These are phyloP conservation scores for Oxalis stricta DNA, from an alignment of 441 rosid genomes.

Conservation along the genomic window DNA sequence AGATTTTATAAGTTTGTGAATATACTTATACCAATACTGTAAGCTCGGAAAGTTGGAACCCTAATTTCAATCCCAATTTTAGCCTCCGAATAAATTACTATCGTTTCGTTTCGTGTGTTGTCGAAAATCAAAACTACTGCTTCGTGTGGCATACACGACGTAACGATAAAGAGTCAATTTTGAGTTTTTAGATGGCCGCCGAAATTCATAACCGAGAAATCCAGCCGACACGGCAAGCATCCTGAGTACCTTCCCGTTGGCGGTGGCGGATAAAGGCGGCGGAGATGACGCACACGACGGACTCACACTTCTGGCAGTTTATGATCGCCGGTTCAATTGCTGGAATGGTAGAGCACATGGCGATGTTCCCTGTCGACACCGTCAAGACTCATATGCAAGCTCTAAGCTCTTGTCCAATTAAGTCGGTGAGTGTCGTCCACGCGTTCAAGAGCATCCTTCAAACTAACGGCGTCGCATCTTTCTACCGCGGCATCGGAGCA, in stretches of 20 bases:
- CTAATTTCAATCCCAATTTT: no score
- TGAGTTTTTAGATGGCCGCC: slow-evolving; percentile 52
- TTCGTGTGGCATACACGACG: no score
- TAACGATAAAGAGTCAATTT: no score
- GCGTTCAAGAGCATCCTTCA: slow-evolving; percentile 55
- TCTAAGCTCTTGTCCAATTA: slow-evolving; percentile 58
- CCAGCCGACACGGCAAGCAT: slow-evolving; percentile 28
- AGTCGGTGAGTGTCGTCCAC: slow-evolving; percentile 46
- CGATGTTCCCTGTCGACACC: slow-evolving; percentile 83
- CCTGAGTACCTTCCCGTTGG: slow-evolving; percentile 28
- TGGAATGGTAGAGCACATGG: slow-evolving; percentile 86
- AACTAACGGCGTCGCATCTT: slow-evolving; percentile 47
- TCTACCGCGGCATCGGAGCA: slow-evolving; percentile 81
- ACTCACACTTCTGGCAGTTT: slow-evolving; percentile 74
- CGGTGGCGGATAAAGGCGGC: no score
- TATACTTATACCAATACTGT: no score
- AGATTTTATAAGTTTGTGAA: no score
- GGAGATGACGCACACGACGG: slow-evolving; percentile 47
- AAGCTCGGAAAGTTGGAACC: no score
- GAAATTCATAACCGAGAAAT: slow-evolving; percentile 63
- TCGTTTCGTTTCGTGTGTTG: no score
- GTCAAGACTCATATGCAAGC: slow-evolving; percentile 81
- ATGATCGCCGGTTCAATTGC: slow-evolving; percentile 92
- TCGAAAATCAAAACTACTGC: no score
- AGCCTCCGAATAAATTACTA: no score